Base-by-base conservation (phyloP, 1,139 yeast genomes). In the Cylindricascospora bacillispora region DNA sequence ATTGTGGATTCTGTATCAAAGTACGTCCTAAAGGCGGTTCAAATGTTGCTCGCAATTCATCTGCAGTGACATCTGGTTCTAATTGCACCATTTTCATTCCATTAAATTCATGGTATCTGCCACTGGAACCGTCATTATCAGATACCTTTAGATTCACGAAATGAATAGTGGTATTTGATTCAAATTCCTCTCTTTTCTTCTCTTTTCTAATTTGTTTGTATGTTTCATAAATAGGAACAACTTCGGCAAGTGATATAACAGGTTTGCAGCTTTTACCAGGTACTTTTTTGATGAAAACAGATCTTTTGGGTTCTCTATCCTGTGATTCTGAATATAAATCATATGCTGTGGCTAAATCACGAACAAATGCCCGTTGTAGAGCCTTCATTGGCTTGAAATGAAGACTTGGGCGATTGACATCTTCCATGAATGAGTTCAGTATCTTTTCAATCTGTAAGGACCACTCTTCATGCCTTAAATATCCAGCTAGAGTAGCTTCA, bases 301-400 rank as follows among this genome's bases (percentile, higher is more conserved):
- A 70, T 39, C 94, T 56, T 34, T 71, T 64, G 0, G 95, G 94
- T 40, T 82, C 95, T 2, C 69, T 69, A 49, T 82, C 95, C 42
- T 80, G 86, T 1, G 89, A 70, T 45, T 80, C 85, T 0, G 79
- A 63, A 43, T 70, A 73, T 11, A 83, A 47, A 6, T 65, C 61
- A 48, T 63, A 82, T 0, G 70, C 55, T 20, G 63, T 68, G 0
- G 86, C 77, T 26, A 85, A 49, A 34, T 72, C 73, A 44, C 76
- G 89, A 13, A 85, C 57, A 47, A 82, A 82, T 40, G 62, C 63
- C 28, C 95, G 63, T 49, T 82, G 89, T 6, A 73, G 67, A 6
- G 63, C 51, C 30, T 59, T 62, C 93, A 85, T 82, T 11, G 86
- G 76, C 13, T 75, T 73, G 55, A 85, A 81, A 48, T 73, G 74